phyloP scores from a whole-genome alignment of 805 yeast species.

The Peterozyma xylosa region DNA sequence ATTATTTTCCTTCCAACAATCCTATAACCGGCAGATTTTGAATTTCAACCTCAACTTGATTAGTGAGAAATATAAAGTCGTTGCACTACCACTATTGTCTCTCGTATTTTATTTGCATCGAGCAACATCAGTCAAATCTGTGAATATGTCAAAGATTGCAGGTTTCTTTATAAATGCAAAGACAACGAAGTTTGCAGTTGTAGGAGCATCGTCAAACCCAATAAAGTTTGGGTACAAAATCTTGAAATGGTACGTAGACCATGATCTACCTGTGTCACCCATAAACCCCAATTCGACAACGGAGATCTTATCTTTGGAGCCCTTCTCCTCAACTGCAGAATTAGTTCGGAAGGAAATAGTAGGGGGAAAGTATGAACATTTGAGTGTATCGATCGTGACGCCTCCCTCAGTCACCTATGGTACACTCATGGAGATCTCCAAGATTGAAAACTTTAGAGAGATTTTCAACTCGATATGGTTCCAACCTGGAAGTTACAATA shows the following conservation, averaged over 20 bases:
- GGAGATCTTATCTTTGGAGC: conserved; percentile 25
- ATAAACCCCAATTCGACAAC: conserved; percentile 47
- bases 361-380: conserved; percentile 28
- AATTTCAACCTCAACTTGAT: no score
- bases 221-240: conserved; percentile 66
- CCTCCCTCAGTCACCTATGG: conserved; percentile 53
- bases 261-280: conserved; percentile 53
- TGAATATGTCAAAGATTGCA: conserved; percentile 2
- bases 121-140: no score
- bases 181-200: conserved; percentile 41
- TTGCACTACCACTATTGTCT: no score
- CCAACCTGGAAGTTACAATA: conserved; percentile 74
- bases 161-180: neutral
- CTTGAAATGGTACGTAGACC: conserved; percentile 56
- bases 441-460: conserved; percentile 20
- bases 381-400: conserved; percentile 63
- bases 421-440: conserved; percentile 28
- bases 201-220: conserved; percentile 65
- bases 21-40: no score
- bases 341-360: conserved; percentile 3
- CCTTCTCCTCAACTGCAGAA: conserved; percentile 4
- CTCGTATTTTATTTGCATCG: no score
- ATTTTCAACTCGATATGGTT: conserved; percentile 63
- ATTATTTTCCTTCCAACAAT: no score
- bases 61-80: no score